Percentiles rank a stretch among this genome's conserved stretches.
phyloP scores from a whole-genome alignment of 139 green algal genomes.

The Chlamydomonas asymmetrica region DNA sequence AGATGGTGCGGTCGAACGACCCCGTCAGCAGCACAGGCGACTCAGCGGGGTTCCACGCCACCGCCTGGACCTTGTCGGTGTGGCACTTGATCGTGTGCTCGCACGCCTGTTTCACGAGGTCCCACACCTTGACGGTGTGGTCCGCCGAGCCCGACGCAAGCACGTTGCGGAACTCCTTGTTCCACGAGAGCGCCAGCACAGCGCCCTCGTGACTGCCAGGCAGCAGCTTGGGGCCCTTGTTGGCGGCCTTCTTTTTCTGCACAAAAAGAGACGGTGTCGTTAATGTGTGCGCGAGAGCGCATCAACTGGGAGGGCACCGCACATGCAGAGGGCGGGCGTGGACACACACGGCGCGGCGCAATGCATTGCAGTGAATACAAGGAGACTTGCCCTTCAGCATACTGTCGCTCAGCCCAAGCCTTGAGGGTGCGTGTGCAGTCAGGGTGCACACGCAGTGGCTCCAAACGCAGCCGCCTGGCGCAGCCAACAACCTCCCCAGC shows the following conservation, averaged over 20 bases:
- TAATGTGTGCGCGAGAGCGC: no score
- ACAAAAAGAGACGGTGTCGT: no score
- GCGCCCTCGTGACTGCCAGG: constrained; percentile 87
- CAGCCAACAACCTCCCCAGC: no score
- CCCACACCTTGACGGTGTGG: constrained; percentile 88
- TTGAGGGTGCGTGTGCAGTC: no score
- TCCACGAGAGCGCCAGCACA: constrained; percentile 92
- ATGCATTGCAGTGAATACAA: no score
- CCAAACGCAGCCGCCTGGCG: no score
- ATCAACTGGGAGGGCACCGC: no score
- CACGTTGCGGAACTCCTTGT: constrained; percentile 85
- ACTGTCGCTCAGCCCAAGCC: no score
- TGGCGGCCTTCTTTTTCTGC: constrained; percentile 50
- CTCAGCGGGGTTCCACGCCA: constrained; percentile 93
- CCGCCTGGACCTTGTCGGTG: constrained; percentile 91
- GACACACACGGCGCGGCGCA: no score
- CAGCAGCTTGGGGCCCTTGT: constrained; percentile 42
- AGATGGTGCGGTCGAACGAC: constrained; percentile 80
- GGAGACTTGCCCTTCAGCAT: no score
- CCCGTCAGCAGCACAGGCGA: constrained; percentile 84
- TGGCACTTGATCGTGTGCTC: constrained; percentile 89
- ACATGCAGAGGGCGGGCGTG: no score
- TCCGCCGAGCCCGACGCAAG: constrained; percentile 88
- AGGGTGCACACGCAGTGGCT: no score
- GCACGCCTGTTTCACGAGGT: constrained; percentile 48